Evolutionary conservation across 805 yeast species (phyloP).

Genomic region (Dipodascus albidus): DNA sequence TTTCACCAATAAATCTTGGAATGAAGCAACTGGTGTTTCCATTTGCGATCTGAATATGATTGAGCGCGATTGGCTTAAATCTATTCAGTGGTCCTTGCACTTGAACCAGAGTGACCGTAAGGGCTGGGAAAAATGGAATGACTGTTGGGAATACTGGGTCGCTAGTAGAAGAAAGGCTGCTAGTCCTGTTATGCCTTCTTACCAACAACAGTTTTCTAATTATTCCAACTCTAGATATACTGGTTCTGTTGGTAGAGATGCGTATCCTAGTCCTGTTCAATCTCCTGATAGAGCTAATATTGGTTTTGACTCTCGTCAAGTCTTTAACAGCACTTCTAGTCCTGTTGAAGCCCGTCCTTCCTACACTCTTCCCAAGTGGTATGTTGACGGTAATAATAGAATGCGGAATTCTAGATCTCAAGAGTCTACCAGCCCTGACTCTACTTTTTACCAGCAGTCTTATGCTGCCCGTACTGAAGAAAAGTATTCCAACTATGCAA

Average conservation of each 20-base stretch:
- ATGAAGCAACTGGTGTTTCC: slow-evolving; percentile 81
- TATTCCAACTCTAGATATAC: not conserved
- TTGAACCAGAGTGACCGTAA: slow-evolving; percentile 24
- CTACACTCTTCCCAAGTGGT: slow-evolving; percentile 20
- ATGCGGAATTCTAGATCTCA: not conserved
- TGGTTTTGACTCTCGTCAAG: slow-evolving; percentile 2
- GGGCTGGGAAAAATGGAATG: slow-evolving; percentile 26
- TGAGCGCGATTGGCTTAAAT: slow-evolving; percentile 61
- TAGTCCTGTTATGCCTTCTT: not conserved
- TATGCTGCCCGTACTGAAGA: slow-evolving; percentile 2
- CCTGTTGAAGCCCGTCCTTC: slow-evolving; percentile 10
- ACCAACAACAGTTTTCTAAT: not conserved
- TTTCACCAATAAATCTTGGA: slow-evolving; percentile 90
- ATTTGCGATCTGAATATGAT: slow-evolving; percentile 46
- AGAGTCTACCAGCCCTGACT: slow-evolving; percentile 5
- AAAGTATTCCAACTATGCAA: not conserved
- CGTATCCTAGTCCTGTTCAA: slow-evolving; percentile 3
- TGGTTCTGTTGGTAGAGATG: not conserved
- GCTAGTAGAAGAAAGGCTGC: slow-evolving; percentile 5
- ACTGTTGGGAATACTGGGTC: slow-evolving; percentile 20
- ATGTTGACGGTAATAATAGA: slow-evolving; percentile 5
- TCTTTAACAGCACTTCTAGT: not conserved
- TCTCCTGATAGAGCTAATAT: slow-evolving; percentile 1
- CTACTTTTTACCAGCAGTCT: not conserved
- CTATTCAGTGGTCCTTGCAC: slow-evolving; percentile 49